Conservation (phyloP, 1,284 basidiomycete species). For the Cutaneotrichosporon cavernicola region DNA sequence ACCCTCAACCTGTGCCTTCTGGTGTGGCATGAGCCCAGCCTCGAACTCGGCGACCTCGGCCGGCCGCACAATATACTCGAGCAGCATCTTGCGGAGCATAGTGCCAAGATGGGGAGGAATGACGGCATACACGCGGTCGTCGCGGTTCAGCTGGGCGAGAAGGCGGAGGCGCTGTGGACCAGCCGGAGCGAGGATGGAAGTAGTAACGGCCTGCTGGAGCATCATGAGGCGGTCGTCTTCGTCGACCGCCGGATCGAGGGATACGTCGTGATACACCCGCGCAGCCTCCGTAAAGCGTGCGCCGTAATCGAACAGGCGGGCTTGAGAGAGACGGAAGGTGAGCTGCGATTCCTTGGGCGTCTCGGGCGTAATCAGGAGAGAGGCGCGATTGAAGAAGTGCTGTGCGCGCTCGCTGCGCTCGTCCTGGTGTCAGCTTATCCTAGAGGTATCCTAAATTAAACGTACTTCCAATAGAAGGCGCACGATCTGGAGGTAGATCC, state of each 20-base stretch:
- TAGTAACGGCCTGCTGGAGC: constrained; percentile 88
- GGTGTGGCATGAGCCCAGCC: constrained; percentile 80
- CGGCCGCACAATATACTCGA: constrained; percentile 89
- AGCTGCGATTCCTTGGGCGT: constrained; percentile 73
- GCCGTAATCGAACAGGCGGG: constrained; percentile 86
- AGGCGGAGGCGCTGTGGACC: constrained; percentile 92
- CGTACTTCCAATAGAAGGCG: constrained; percentile 86
- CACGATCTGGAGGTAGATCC: constrained; percentile 89
- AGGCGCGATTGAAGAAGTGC: constrained; percentile 94
- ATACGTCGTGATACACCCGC: constrained; percentile 88
- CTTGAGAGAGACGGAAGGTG: constrained; percentile 78
- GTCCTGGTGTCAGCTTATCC: constrained; percentile 34
- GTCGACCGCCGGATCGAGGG: constrained; percentile 79
- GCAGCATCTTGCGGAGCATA: constrained; percentile 94
- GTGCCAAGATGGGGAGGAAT: constrained; percentile 59
- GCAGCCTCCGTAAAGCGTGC: constrained; percentile 95
- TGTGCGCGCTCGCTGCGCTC: constrained; percentile 73
- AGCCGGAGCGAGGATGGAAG: constrained; percentile 94
- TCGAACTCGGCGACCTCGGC: constrained; percentile 88
- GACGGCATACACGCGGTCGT: constrained; percentile 78
- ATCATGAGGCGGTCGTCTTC: constrained; percentile 84
- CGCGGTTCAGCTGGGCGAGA: constrained; percentile 85
- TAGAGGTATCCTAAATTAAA: neutral
- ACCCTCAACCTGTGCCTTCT: constrained; percentile 77
- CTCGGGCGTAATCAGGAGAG: constrained; percentile 75